Percentiles rank a stretch among this genome's conserved stretches.
Conservation (phyloP, 208 protist genomes). For the Crithidia sp. region DNA sequence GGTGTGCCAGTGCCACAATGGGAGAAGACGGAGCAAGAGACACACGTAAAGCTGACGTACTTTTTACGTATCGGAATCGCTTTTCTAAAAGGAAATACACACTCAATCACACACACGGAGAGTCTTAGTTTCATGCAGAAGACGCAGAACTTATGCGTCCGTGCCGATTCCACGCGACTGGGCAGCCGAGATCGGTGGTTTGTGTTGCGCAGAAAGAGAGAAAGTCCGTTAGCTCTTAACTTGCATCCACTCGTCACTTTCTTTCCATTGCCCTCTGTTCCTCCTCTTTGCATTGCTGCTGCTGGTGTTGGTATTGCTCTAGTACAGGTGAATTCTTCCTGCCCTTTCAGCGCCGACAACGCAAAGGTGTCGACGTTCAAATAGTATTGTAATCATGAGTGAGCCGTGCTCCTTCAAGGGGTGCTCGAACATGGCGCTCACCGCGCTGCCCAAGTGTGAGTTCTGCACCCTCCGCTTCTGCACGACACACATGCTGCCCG, state of each 20-base stretch:
- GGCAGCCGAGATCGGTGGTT: neutral
- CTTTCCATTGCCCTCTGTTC: neutral
- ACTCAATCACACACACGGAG: neutral
- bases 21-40: too few relatives aligned
- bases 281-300: too few relatives aligned
- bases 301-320: too few relatives aligned
- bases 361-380: neutral
- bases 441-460: conserved; percentile 66
- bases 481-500: conserved; percentile 78
- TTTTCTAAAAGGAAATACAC: neutral
- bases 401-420: conserved; percentile 36
- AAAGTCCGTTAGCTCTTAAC: too few relatives aligned
- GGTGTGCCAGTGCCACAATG: too few relatives aligned
- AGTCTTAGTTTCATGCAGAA: too few relatives aligned
- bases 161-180: too few relatives aligned
- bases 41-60: too few relatives aligned
- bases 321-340: too few relatives aligned
- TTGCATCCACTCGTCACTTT: neutral
- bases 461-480: conserved; percentile 75
- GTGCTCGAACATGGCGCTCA: conserved; percentile 51
- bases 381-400: conserved; percentile 30
- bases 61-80: too few relatives aligned
- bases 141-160: too few relatives aligned
- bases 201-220: neutral
- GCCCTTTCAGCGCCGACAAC: neutral